Conservation (phyloP, 2,329 filamentous ascomycete genomes). For the Periconia digitata region DNA sequence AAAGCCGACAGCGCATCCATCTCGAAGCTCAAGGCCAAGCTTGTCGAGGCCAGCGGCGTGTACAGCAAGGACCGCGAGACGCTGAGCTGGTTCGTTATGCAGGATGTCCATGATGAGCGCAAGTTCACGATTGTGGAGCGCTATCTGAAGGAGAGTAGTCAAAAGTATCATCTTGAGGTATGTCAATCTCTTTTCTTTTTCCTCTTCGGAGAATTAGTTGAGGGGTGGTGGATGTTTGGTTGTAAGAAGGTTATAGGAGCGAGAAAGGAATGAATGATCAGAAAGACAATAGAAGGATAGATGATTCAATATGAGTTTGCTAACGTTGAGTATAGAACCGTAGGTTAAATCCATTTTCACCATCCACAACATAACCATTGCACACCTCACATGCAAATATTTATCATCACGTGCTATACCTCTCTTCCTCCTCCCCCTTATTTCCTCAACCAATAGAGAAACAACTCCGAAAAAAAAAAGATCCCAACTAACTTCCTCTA, state of each 20-base stretch:
- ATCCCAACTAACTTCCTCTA: background rate
- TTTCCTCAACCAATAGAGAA: too few relatives aligned
- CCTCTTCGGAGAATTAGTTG: background rate
- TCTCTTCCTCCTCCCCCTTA: too few relatives aligned
- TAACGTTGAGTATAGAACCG: background rate
- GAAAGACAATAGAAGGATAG: too few relatives aligned
- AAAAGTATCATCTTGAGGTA: slow-evolving; percentile 48
- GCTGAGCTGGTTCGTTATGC: slow-evolving; percentile 72
- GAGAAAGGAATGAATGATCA: too few relatives aligned
- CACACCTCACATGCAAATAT: background rate
- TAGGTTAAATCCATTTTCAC: background rate
- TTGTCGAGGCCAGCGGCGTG: slow-evolving; percentile 72
- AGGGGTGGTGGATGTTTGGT: too few relatives aligned
- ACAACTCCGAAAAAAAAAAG: background rate
- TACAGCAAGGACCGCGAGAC: slow-evolving; percentile 73
- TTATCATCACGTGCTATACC: too few relatives aligned
- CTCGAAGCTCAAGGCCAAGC: slow-evolving; percentile 68
- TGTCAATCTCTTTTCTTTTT: background rate
- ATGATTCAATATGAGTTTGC: background rate
- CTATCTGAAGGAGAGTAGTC: slow-evolving; percentile 63
- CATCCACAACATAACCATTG: background rate
- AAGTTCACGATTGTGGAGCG: slow-evolving; percentile 77
- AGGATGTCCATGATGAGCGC: slow-evolving; percentile 66
- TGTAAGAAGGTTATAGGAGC: too few relatives aligned
- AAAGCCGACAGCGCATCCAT: slow-evolving; percentile 67